Conservation (phyloP, 176 grass and related monocot species). For the Oryza longistaminata region DNA sequence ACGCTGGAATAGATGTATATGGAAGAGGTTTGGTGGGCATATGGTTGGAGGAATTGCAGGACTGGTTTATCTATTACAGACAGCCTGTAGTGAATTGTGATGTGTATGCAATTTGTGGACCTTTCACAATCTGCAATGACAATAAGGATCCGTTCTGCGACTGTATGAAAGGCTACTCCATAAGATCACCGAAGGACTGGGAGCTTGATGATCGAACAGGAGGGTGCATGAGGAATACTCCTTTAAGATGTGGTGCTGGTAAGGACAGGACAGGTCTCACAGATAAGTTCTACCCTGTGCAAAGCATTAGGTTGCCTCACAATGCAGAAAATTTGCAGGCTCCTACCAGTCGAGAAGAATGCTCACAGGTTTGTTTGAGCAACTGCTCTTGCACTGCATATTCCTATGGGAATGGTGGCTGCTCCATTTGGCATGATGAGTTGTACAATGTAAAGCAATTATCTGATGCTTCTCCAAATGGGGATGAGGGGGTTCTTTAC, state of each 20-base stretch:
- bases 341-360: conserved; percentile 29
- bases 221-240: conserved; percentile 49
- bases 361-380: conserved; percentile 39
- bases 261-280: background rate
- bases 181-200: conserved; percentile 36
- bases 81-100: conserved; percentile 37
- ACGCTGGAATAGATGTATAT: conserved; percentile 2
- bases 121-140: conserved; percentile 50
- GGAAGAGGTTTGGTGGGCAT: conserved; percentile 10
- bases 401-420: conserved; percentile 27
- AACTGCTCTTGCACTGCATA: conserved; percentile 61
- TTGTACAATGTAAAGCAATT: conserved; percentile 46
- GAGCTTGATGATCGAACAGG: conserved; percentile 36
- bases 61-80: conserved; percentile 28
- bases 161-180: conserved; percentile 50
- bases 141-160: conserved; percentile 30
- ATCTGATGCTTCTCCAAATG: background rate
- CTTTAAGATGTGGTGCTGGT: conserved; percentile 36
- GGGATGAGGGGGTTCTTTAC: conserved; percentile 36
- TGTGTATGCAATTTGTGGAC: conserved; percentile 52
- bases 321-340: background rate
- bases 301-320: conserved; percentile 8
- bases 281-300: conserved; percentile 50
- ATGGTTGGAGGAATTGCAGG: conserved; percentile 14
- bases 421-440: conserved; percentile 44